Evolutionary conservation across 345 rosid genomes (phyloP), one percentile per base, ranked within the genome.

Genomic region (Dipteronia dyeriana): DNA sequence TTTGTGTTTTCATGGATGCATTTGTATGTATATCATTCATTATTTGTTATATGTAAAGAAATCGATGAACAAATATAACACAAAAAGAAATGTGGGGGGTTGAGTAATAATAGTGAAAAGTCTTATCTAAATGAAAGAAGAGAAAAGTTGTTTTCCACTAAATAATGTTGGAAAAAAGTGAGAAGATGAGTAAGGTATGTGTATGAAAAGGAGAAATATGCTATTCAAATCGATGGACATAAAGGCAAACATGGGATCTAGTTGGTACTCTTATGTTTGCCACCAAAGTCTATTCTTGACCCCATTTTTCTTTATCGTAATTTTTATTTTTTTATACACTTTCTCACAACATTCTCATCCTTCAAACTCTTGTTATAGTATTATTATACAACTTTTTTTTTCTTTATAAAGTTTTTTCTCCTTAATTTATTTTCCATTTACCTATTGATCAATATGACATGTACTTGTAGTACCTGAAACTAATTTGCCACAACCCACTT

Each of bases 101-200:
- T 19, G 57, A 23, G 57, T 17, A 71, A 14, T 47, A 29, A 45
- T 26, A 74, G 45, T 10, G 19, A 3, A 73, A 47, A 66, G 83
- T 67, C 84, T 75, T 75, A 80, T 82, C 87, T 82, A 64, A 80
- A 81, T 70, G 73, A 16, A 53, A 73, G 66, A 73, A 4, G 38
- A 34, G 38, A 87, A 45, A 86, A 84, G 89, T 77, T 77, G 86
- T 69, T 80, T 83, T 84, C 90, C 92, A 89, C 90, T 84, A 87
- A 9, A 56, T 61, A 74, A 86, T 88, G 89, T 86, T 84, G 90
- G 90, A 73, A 49, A 61, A 85, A 88, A 84, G 89, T 68, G 51
- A 82, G 80, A 10, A 73, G 81, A 82, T 5, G 41, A 13, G 78
- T 53, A 61, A 49, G 54, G 54, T 10, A 14, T 45, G 83, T 75